Conservation (phyloP, 2,329 filamentous ascomycete genomes). For the Myriosclerotinia scirpicola region DNA sequence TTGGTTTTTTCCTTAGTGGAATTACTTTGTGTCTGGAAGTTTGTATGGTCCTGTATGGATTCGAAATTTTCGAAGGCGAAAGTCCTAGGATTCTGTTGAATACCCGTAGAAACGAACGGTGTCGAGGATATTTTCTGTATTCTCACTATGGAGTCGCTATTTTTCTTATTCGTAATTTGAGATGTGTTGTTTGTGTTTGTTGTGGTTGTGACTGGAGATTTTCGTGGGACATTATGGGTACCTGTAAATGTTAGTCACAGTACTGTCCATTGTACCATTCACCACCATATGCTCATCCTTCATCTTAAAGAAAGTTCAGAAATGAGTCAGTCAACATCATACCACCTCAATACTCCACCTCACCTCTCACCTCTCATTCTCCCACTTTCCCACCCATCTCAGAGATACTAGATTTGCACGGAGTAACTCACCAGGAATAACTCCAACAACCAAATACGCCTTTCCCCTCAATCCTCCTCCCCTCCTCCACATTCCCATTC, state of each 20-base stretch:
- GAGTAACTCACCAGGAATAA: slow-evolving; percentile 16
- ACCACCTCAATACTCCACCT: background rate
- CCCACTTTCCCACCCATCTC: background rate
- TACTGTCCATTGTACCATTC: background rate
- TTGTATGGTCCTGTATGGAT: background rate
- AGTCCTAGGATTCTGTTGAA: too few species aligned
- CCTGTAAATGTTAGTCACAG: slow-evolving; percentile 1
- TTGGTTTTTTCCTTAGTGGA: background rate
- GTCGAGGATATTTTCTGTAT: background rate
- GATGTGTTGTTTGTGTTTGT: background rate
- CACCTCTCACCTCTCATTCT: background rate
- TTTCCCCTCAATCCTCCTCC: background rate
- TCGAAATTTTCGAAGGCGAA: background rate
- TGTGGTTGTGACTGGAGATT: background rate
- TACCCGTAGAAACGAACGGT: background rate
- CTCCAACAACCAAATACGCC: slow-evolving; percentile 15
- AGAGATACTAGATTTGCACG: background rate
- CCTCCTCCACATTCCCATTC: too few species aligned
- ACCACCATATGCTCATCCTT: background rate
- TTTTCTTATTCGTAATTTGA: background rate
- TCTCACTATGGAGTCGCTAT: too few species aligned
- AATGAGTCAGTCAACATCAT: background rate
- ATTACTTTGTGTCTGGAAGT: background rate
- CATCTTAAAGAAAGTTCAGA: background rate
- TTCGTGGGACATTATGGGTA: background rate